Conservation (phyloP, 1,139 yeast genomes). For the Zygosaccharomyces pseudobailii region DNA sequence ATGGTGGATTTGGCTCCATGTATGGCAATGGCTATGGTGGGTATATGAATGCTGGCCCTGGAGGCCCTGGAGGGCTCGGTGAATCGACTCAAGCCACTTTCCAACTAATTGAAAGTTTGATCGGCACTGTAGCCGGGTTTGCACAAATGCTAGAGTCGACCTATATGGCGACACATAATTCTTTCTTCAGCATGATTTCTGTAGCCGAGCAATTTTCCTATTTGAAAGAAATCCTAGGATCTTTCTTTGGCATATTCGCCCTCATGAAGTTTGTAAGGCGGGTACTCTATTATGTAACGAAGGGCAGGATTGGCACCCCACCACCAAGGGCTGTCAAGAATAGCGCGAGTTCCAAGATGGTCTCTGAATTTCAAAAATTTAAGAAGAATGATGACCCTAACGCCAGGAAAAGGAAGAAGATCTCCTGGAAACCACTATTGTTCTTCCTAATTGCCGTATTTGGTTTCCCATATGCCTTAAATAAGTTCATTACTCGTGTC, state of each 20-base stretch:
- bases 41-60: conserved; percentile 27
- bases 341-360: conserved; percentile 25
- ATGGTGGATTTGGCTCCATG: conserved; percentile 31
- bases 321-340: conserved; percentile 42
- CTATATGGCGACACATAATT: conserved; percentile 95
- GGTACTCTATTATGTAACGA: conserved; percentile 55
- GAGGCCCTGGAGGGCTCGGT: conserved; percentile 39
- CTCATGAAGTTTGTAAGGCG: conserved; percentile 66
- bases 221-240: conserved; percentile 78
- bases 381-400: conserved; percentile 23
- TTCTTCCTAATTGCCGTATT: conserved; percentile 84
- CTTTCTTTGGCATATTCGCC: conserved; percentile 82
- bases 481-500: conserved; percentile 42
- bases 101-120: conserved; percentile 84
- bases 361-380: conserved; percentile 65
- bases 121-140: conserved; percentile 95
- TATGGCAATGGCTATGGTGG: conserved; percentile 37
- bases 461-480: conserved; percentile 83
- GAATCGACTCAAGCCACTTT: conserved; percentile 91
- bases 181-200: conserved; percentile 92
- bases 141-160: conserved; percentile 98
- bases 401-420: conserved; percentile 36
- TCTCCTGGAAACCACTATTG: conserved; percentile 80
- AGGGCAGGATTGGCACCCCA: conserved; percentile 35
- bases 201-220: conserved; percentile 93